phyloP scores from a whole-genome alignment of 2,329 filamentous ascomycete species.

The Calonectria hawksworthii region DNA sequence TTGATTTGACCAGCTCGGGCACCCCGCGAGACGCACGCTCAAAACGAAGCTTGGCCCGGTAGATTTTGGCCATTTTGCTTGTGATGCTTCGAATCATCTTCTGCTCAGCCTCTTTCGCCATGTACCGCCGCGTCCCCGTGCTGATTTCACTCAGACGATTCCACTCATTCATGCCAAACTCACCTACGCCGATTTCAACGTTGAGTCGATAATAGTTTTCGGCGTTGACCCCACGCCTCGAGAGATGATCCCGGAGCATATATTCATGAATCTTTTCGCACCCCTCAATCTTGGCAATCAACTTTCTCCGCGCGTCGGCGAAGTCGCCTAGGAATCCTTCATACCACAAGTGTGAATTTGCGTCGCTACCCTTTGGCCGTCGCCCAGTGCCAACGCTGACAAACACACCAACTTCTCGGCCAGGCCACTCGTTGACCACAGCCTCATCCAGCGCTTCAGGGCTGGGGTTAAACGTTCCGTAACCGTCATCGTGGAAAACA shows the following conservation, averaged over 20 bases:
- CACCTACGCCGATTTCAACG: constrained; percentile 94
- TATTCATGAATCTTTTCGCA: constrained; percentile 92
- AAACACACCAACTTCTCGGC: constrained; percentile 91
- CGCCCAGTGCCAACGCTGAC: constrained; percentile 96
- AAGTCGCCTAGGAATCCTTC: constrained; percentile 94
- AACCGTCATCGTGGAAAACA: constrained; percentile 92
- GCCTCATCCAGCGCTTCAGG: constrained; percentile 91
- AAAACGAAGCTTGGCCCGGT: constrained; percentile 79
- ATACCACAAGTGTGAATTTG: constrained; percentile 87
- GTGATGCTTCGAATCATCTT: constrained; percentile 82
- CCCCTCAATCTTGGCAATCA: constrained; percentile 94
- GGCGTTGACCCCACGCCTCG: constrained; percentile 82
- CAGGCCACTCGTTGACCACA: constrained; percentile 93
- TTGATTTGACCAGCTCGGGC: constrained; percentile 60
- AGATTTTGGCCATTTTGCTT: constrained; percentile 85
- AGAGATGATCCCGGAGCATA: constrained; percentile 85
- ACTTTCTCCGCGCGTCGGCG: constrained; percentile 85
- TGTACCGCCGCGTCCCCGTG: constrained; percentile 88
- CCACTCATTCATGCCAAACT: constrained; percentile 99
- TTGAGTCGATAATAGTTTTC: constrained; percentile 98
- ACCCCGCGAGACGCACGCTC: constrained; percentile 62
- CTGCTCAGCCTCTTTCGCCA: constrained; percentile 80
- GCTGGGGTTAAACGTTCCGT: constrained; percentile 91
- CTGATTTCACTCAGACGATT: constrained; percentile 93
- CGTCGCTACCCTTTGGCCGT: constrained; percentile 74